Evolutionary conservation across 75 land plant species (phyloP), one percentile per base, ranked within the genome.

Genomic region (Picea glauca): DNA sequence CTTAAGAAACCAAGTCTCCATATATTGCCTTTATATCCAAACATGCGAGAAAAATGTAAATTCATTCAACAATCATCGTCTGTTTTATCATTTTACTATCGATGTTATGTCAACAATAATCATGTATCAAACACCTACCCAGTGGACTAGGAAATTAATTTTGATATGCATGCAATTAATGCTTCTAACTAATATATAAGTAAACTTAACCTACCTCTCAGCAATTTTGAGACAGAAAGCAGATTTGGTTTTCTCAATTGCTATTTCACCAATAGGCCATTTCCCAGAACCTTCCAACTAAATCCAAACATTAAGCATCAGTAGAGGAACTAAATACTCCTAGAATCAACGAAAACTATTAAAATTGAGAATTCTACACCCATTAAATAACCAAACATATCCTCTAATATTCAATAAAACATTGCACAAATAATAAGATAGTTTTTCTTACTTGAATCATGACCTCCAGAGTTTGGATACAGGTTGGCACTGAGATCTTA

Each of bases 281-380:
- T 86, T 94, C 40, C 97, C 97, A 56, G 99, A 96, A 57, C 99
- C 99, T 83, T 96, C 99, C 33, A 96, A 77, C 99, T 96, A 74
- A 46, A 86, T 17, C 17, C 64, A 26, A 68, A 60, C 23, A 78
- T 31, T 13, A 82, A 81, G n/a, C 54, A 58, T 60, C 54, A 54
- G 30, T 77, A 5, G 31, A 79, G 58, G 30, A 62, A 80, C 6
- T 31, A 62, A 13, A 79, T 30, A 38, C 33, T 13, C 12, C 5
- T 54, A 13, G 6, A 67, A 31, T 32, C 50, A 18, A 43, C 56
- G 58, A 66, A 73, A 78, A 66, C 1, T 66, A 13, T 26, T 26
- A 32, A 2, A 66, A 38, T 20, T 38, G n/a, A 66, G 5, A 4
- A 66, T 35, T 18, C 43, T 66, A 20, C 17, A 35, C 72, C 5